Conservation (phyloP, 1,139 yeast genomes). For the Scheffersomyces insectosa region DNA sequence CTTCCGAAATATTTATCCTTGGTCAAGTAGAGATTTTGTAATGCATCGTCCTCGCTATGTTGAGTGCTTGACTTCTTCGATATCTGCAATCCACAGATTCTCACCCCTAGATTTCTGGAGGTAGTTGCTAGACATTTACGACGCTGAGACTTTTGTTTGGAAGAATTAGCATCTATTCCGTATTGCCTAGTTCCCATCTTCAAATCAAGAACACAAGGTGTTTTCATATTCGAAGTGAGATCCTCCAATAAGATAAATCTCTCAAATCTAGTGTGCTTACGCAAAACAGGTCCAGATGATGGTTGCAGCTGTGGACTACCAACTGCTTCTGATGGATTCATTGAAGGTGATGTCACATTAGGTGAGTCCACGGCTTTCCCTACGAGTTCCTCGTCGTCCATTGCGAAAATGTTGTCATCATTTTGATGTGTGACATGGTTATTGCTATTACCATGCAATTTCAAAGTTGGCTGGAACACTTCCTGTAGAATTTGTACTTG, state of each 20-base stretch:
- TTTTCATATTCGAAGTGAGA: constrained; percentile 74
- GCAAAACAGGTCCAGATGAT: constrained; percentile 13
- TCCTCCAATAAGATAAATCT: constrained; percentile 90
- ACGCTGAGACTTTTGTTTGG: constrained; percentile 79
- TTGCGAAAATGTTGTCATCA: constrained; percentile 31
- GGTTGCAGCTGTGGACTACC: not conserved
- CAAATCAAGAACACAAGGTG: constrained; percentile 90
- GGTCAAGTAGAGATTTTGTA: constrained; percentile 46
- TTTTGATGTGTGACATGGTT: constrained; percentile 1
- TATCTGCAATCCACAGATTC: constrained; percentile 90
- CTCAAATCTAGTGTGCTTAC: constrained; percentile 61
- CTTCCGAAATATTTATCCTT: constrained; percentile 95
- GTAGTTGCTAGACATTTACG: constrained; percentile 82
- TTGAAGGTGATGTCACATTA: constrained; percentile 5
- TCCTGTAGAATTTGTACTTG: constrained; percentile 43
- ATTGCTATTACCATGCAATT: constrained; percentile 7
- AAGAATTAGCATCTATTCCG: constrained; percentile 82
- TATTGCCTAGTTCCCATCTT: constrained; percentile 99
- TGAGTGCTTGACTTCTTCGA: constrained; percentile 19
- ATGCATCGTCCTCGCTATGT: constrained; percentile 2
- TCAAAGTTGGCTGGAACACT: constrained; percentile 32
- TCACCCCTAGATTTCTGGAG: constrained; percentile 77
- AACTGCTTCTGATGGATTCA: not conserved
- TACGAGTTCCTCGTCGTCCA: constrained; percentile 30
- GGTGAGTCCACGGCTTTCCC: constrained; percentile 5